These are phyloP conservation scores for Pseudomassariella vexata DNA, from an alignment of 2,329 filamentous ascomycete species.

Conservation along the genomic window DNA sequence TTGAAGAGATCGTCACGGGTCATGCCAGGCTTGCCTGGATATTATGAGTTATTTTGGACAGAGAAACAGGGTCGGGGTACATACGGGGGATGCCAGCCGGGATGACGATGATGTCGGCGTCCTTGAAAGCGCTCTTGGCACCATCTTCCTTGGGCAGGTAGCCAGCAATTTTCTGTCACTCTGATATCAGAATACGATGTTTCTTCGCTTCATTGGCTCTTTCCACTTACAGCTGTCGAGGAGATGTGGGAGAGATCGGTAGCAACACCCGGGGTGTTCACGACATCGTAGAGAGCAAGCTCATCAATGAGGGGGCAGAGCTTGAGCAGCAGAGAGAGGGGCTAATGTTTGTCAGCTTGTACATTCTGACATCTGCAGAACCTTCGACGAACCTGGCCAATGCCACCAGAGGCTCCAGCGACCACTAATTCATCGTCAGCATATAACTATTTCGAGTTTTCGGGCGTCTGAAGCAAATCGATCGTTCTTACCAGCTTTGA, in stretches of 20 bases:
- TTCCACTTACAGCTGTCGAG: conserved; percentile 63
- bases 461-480: not conserved
- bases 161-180: conserved; percentile 69
- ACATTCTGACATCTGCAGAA: too few species aligned
- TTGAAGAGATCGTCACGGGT: conserved; percentile 99
- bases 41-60: conserved; percentile 14
- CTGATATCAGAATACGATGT: conserved; percentile 24
- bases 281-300: conserved; percentile 97
- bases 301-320: conserved; percentile 81
- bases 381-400: conserved; percentile 74
- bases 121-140: conserved; percentile 81
- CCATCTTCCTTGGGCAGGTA: conserved; percentile 84
- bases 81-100: conserved; percentile 95
- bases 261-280: conserved; percentile 95
- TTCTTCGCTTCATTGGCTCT: not conserved
- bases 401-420: conserved; percentile 91
- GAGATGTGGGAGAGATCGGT: conserved; percentile 98
- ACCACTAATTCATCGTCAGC: conserved; percentile 46
- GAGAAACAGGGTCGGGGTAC: conserved; percentile 27
- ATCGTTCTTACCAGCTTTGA: conserved; percentile 46
- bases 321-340: conserved; percentile 94
- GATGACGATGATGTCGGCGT: conserved; percentile 93
- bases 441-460: not conserved
- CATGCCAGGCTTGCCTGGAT: conserved; percentile 97
- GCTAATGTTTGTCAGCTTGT: conserved; percentile 58